phyloP scores from a whole-genome alignment of 345 rosid species.

The Microcos paniculata region DNA sequence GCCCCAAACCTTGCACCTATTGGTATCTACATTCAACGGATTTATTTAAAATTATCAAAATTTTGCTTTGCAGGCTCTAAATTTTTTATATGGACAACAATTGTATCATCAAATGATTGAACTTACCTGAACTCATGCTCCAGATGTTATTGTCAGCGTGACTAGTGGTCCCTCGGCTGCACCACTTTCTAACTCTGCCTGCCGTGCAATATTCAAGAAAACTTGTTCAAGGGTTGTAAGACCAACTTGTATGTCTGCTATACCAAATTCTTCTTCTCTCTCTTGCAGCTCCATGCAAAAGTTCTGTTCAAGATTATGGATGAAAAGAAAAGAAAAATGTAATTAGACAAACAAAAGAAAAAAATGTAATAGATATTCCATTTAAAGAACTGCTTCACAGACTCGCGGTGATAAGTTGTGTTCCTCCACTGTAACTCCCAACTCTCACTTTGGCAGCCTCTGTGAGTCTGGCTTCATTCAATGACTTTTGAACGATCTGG shows the following conservation, averaged over 20 bases:
- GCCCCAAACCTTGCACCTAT: slow-evolving; percentile 75
- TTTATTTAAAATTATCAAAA: background rate
- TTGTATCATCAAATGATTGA: background rate
- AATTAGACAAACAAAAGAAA: background rate
- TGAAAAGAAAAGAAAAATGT: slow-evolving; percentile 3
- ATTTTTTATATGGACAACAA: background rate
- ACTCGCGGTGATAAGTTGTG: slow-evolving; percentile 36
- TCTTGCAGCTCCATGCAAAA: slow-evolving; percentile 75
- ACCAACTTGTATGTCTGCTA: slow-evolving; percentile 84
- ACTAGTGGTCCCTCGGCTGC: slow-evolving; percentile 71
- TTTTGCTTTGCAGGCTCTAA: background rate
- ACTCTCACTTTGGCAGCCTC: slow-evolving; percentile 70
- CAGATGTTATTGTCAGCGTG: slow-evolving; percentile 65
- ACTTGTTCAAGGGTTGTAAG: slow-evolving; percentile 97
- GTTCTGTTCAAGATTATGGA: slow-evolving; percentile 32
- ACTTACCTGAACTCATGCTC: slow-evolving; percentile 57
- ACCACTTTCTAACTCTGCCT: slow-evolving; percentile 91
- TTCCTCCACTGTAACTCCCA: slow-evolving; percentile 91
- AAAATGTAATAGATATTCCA: background rate
- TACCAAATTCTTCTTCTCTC: slow-evolving; percentile 58
- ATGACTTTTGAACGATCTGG: slow-evolving; percentile 64
- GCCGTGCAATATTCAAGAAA: slow-evolving; percentile 87
- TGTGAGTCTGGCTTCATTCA: slow-evolving; percentile 67
- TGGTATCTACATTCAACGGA: slow-evolving; percentile 56
- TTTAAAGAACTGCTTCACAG: slow-evolving; percentile 71